Conservation (phyloP, 2,329 filamentous ascomycete species). For the Aspergillus niger region DNA sequence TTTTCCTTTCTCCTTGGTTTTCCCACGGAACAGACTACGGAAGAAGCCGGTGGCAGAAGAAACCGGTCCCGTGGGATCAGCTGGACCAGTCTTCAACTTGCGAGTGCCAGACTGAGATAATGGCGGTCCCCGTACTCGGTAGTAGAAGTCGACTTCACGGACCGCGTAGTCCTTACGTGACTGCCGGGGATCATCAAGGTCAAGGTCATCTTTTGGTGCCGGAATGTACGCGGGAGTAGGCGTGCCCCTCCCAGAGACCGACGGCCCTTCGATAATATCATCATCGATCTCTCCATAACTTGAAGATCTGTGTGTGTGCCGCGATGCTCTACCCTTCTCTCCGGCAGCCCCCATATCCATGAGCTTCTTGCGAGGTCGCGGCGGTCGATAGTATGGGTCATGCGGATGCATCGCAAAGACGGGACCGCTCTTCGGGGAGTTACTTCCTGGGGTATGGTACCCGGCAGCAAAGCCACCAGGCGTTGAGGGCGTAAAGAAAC, state of each 20-base stretch:
- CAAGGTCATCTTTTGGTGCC: constrained; percentile 56
- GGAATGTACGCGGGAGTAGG: constrained; percentile 58
- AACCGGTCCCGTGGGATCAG: constrained; percentile 89
- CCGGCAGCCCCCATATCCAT: constrained; percentile 54
- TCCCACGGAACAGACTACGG: constrained; percentile 73
- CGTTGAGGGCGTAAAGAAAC: constrained; percentile 69
- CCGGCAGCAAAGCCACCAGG: constrained; percentile 72
- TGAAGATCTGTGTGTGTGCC: constrained; percentile 43
- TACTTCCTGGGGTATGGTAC: constrained; percentile 47
- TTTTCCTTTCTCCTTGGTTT: constrained; percentile 91
- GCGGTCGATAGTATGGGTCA: constrained; percentile 88
- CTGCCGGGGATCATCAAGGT: constrained; percentile 51
- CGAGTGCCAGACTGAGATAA: constrained; percentile 79
- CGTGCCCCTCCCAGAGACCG: constrained; percentile 49
- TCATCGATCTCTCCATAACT: constrained; percentile 39
- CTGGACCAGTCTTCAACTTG: constrained; percentile 88
- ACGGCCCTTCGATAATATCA: constrained; percentile 39
- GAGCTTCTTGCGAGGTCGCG: constrained; percentile 68
- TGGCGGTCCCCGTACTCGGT: constrained; percentile 85
- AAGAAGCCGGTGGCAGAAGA: constrained; percentile 90
- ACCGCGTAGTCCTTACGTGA: constrained; percentile 84
- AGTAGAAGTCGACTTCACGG: constrained; percentile 95
- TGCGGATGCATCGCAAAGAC: constrained; percentile 54
- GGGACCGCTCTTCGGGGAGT: constrained; percentile 44
- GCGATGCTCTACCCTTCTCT: constrained; percentile 42